phyloP scores from a whole-genome alignment of 169 alveolate species.

The Cryptosporidium felis region DNA sequence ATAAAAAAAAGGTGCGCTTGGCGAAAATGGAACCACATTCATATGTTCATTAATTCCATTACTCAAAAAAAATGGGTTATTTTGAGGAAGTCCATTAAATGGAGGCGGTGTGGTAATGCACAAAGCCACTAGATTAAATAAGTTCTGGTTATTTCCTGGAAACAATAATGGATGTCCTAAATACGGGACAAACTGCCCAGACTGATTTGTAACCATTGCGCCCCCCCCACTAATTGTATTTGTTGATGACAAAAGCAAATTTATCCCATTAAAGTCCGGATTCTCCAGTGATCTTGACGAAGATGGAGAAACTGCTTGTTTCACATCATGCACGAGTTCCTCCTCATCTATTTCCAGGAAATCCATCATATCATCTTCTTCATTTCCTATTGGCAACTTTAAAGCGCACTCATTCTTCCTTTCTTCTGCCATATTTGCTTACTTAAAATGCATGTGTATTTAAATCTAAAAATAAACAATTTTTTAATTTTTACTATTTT shows the following conservation, averaged over 20 bases:
- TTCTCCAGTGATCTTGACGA: slow-evolving; percentile 52
- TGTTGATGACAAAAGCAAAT: slow-evolving; percentile 2
- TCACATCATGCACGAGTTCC: slow-evolving; percentile 53
- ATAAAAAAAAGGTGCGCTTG: slow-evolving; percentile 38
- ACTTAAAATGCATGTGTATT: background rate
- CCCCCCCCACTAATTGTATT: background rate
- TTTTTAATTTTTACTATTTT: too few species aligned
- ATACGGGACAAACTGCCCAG: slow-evolving; percentile 23
- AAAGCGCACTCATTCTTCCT: background rate
- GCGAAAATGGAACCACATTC: slow-evolving; percentile 39
- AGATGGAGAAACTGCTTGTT: slow-evolving; percentile 54
- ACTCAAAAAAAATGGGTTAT: slow-evolving; percentile 49
- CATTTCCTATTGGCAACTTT: slow-evolving; percentile 18
- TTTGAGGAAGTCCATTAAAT: slow-evolving; percentile 39
- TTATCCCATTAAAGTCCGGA: slow-evolving; percentile 23
- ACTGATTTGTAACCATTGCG: background rate
- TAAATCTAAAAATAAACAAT: too few species aligned
- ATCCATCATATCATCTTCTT: slow-evolving; percentile 30
- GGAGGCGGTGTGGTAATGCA: slow-evolving; percentile 52
- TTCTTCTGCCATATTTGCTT: background rate
- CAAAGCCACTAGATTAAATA: slow-evolving; percentile 23
- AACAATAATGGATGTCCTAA: slow-evolving; percentile 42
- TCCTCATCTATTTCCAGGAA: slow-evolving; percentile 54
- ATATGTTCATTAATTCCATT: slow-evolving; percentile 50
- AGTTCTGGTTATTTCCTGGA: slow-evolving; percentile 20